These are phyloP conservation scores for Metarhizium brunneum DNA, from an alignment of 2,329 filamentous ascomycete species.

Conservation along the genomic window DNA sequence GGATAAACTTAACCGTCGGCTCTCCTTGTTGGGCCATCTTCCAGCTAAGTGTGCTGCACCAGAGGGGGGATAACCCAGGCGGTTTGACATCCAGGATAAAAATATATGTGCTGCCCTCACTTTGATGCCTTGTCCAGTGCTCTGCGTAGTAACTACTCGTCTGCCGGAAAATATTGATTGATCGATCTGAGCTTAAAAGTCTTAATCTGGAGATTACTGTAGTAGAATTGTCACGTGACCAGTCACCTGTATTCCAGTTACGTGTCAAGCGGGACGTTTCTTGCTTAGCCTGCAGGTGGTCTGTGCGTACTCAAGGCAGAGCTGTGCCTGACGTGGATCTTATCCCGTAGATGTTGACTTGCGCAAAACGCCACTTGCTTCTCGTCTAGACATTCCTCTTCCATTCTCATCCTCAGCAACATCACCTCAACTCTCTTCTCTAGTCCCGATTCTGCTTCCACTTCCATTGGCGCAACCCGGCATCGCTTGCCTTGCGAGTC, in stretches of 20 bases:
- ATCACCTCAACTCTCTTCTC: neutral
- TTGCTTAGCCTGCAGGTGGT: neutral
- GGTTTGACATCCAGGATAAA: no score
- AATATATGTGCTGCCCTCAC: no score
- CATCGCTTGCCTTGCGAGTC: no score
- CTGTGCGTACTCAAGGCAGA: constrained; percentile 21
- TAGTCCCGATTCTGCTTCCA: neutral
- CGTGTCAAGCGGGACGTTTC: neutral
- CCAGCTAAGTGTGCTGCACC: no score
- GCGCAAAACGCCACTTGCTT: neutral
- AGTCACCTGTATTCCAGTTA: neutral
- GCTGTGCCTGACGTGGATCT: constrained; percentile 38
- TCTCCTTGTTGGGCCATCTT: no score
- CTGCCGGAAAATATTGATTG: no score
- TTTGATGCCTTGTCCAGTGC: no score
- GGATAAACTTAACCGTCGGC: no score
- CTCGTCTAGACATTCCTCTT: neutral
- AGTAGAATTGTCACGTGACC: neutral
- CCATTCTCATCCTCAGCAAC: neutral
- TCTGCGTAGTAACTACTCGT: no score
- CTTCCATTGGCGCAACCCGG: neutral
- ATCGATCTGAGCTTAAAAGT: no score
- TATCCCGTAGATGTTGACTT: constrained; percentile 15
- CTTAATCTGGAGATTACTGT: no score
- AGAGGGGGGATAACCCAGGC: no score